Percentiles rank a stretch among this genome's conserved stretches.
phyloP scores from a whole-genome alignment of 2,329 filamentous ascomycete genomes.

The Berkeleyomyces basicola region DNA sequence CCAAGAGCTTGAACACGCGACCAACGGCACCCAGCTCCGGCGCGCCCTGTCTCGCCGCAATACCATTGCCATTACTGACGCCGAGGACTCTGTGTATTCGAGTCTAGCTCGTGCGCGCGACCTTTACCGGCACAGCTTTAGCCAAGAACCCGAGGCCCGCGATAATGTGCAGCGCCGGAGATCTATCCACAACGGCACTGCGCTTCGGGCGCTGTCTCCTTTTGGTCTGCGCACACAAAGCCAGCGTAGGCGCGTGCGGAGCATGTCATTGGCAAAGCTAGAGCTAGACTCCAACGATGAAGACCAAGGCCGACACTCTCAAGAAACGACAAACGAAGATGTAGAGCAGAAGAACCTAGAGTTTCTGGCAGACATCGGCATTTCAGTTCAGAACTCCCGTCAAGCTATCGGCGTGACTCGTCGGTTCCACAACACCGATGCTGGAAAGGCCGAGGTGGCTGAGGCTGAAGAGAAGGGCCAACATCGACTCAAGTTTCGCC shows the following conservation, averaged over 20 bases:
- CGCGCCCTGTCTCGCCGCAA: background rate
- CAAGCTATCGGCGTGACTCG: background rate
- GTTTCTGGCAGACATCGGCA: slow-evolving; percentile 1
- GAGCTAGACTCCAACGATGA: background rate
- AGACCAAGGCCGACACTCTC: background rate
- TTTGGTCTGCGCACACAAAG: background rate
- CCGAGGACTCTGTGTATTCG: background rate
- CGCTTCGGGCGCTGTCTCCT: background rate
- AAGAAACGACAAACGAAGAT: background rate
- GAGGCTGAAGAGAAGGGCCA: background rate
- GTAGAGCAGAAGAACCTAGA: background rate
- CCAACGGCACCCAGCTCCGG: background rate
- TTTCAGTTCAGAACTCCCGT: slow-evolving; percentile 22
- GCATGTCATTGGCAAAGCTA: background rate
- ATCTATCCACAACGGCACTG: background rate
- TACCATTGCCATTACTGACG: background rate
- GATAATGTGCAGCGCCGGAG: background rate
- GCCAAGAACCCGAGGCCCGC: background rate
- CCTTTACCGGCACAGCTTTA: background rate
- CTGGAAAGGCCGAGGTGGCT: background rate
- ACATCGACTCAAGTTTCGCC: no score
- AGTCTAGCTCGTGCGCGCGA: background rate
- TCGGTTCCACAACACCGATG: background rate
- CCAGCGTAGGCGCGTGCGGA: background rate
- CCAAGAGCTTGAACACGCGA: background rate